Base-by-base conservation (phyloP, 2,329 filamentous ascomycete genomes). In the Alternaria infectoria region DNA sequence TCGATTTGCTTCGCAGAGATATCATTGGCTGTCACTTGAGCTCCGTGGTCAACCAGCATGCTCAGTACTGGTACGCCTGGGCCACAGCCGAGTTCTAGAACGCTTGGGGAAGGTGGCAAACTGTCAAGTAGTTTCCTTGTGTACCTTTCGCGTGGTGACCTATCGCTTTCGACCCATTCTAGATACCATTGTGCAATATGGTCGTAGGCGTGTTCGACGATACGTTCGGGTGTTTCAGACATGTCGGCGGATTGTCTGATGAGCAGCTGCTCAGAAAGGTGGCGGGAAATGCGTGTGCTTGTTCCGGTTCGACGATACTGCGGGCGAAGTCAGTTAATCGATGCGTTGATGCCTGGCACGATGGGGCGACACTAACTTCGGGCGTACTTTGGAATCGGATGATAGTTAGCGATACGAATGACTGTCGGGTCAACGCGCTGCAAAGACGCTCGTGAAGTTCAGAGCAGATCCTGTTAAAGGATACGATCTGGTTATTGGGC, bases 1-100 rank as follows among this genome's bases (percentile, higher is more conserved):
- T 69, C 62, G 36, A 82, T 69, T 52, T 82, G 81, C 0, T 71
- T 59, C 0, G 61, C 25, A 7, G 81, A 82, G 56, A 82, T 80
- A 55, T 83, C 80, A 46, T 81, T 81, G 32, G 75, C 81, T 0
- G 71, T 77, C 12, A 82, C 70, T 0, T 57, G 65, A 40, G 70
- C 54, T 49, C 61, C 57, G 21, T 59, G 43, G 9, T 67, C 57
- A 8, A 69, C 32, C 15, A 71, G 57, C 45, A 59, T 58, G 28
- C 55, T 32, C 7, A 64, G 61, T n/a, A 65, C 46, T 1, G 69
- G 69, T 12, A 69, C 30, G 40, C 67, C 69, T 7, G 51, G 54
- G 28, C 69, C 68, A 50, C 59, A 63, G 28, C 65, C 63, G 46
- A 68, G 65, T 44, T 68, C 65, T 28, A 68, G 57, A 45, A 68